Conservation (phyloP, 1,284 basidiomycete genomes). For the Cutaneotrichosporon cavernicola region DNA sequence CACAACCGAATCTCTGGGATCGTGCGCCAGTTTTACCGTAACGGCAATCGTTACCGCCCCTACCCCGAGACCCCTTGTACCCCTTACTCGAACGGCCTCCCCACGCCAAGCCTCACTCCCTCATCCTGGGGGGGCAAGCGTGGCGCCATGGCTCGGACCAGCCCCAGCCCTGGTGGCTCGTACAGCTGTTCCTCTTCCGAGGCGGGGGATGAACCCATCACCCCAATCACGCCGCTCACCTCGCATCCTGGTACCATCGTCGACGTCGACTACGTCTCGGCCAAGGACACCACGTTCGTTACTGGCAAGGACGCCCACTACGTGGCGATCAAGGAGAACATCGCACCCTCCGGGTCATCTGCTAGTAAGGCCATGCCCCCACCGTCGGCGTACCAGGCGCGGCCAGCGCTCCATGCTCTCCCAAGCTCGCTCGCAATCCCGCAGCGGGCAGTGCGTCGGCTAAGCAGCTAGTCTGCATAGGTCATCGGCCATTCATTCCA, state of each 20-base stretch:
- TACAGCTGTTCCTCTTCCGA: slow-evolving; percentile 50
- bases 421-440: slow-evolving; percentile 30
- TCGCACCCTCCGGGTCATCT: slow-evolving; percentile 32
- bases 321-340: slow-evolving; percentile 47
- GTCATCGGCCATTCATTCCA: neutral
- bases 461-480: slow-evolving; percentile 35
- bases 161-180: slow-evolving; percentile 41
- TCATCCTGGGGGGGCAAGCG: slow-evolving; percentile 38
- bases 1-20: slow-evolving; percentile 91
- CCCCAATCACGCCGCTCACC: slow-evolving; percentile 50
- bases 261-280: slow-evolving; percentile 26
- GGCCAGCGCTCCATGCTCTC: slow-evolving; percentile 35
- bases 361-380: slow-evolving; percentile 26
- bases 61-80: slow-evolving; percentile 42
- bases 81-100: slow-evolving; percentile 36
- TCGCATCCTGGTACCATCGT: slow-evolving; percentile 34
- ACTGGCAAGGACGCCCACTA: slow-evolving; percentile 12
- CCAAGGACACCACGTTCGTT: slow-evolving; percentile 2
- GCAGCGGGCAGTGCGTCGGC: slow-evolving; percentile 34
- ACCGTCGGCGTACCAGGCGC: slow-evolving; percentile 15
- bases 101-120: slow-evolving; percentile 46
- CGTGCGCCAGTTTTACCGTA: slow-evolving; percentile 82
- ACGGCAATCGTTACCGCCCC: slow-evolving; percentile 55
- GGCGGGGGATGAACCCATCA: slow-evolving; percentile 51
- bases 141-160: slow-evolving; percentile 18